Conservation (phyloP, 257 asterid genomes). For the Handroanthus guayacan region DNA sequence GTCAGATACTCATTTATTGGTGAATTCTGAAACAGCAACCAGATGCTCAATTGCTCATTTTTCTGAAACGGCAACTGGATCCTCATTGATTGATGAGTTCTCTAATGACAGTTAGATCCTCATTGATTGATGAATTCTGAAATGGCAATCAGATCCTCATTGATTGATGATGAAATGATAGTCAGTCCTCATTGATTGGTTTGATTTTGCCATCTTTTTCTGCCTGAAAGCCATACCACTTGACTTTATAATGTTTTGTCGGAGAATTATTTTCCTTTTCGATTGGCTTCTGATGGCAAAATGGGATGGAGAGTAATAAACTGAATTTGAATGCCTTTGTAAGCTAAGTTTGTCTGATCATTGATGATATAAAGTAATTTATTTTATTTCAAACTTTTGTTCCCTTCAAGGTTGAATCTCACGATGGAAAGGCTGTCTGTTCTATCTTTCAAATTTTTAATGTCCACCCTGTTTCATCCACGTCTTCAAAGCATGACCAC, state of each 20-base stretch:
- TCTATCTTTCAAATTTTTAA: neutral
- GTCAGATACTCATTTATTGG: neutral
- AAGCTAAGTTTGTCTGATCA: neutral
- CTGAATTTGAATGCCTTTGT: neutral
- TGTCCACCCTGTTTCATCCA: neutral
- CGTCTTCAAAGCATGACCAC: neutral
- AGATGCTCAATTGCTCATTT: neutral
- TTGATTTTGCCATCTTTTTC: too few relatives aligned
- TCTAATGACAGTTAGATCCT: neutral
- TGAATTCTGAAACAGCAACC: neutral
- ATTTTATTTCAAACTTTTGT: neutral
- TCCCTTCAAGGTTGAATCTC: neutral
- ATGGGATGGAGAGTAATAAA: neutral
- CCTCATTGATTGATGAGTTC: neutral
- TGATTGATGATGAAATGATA: neutral
- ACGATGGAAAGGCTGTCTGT: neutral
- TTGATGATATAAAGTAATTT: neutral
- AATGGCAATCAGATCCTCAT: neutral
- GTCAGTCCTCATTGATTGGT: neutral
- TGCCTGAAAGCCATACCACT: neutral
- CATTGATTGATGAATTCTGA: neutral
- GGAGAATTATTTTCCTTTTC: neutral
- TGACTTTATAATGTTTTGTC: neutral
- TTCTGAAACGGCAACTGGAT: neutral
- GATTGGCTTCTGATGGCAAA: conserved; percentile 1